Percentiles rank a stretch among this genome's conserved stretches.
phyloP scores from a whole-genome alignment of 441 rosid genomes.

The Erodium moschatum region DNA sequence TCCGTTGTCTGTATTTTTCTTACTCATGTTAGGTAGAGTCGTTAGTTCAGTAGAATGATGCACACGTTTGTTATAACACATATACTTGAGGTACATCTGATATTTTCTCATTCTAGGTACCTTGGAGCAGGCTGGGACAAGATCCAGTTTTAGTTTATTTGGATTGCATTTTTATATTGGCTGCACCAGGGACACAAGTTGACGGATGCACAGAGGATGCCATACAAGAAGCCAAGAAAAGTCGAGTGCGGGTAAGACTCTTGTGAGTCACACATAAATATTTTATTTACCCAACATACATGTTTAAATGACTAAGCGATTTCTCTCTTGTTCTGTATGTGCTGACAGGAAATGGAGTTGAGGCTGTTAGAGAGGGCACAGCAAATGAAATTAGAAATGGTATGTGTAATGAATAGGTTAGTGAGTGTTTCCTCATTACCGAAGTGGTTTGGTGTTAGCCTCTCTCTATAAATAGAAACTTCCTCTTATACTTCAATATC shows the following conservation, averaged over 20 bases:
- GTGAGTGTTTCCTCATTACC: too few species aligned
- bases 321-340: constrained; percentile 15
- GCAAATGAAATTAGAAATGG: constrained; percentile 72
- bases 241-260: constrained; percentile 67
- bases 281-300: constrained; percentile 1
- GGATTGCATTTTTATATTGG: constrained; percentile 81
- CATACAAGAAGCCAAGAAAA: constrained; percentile 82
- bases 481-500: too few species aligned
- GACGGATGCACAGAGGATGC: constrained; percentile 82
- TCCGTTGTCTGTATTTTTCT: background rate
- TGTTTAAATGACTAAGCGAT: constrained; percentile 14
- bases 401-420: constrained; percentile 24
- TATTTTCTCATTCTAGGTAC: constrained; percentile 53
- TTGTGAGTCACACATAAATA: constrained; percentile 21
- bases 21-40: background rate
- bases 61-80: background rate
- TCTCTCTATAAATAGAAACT: too few species aligned
- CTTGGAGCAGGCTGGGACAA: constrained; percentile 99
- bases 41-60: background rate
- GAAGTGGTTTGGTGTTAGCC: too few species aligned
- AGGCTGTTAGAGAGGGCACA: constrained; percentile 71
- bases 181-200: constrained; percentile 81
- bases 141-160: constrained; percentile 86
- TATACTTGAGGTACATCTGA: background rate
- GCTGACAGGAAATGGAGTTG: constrained; percentile 79